Percentiles rank a stretch among this genome's conserved stretches.
phyloP scores from a whole-genome alignment of 371 early-diverging fungal genomes.

The Rhizopus arrhizus region DNA sequence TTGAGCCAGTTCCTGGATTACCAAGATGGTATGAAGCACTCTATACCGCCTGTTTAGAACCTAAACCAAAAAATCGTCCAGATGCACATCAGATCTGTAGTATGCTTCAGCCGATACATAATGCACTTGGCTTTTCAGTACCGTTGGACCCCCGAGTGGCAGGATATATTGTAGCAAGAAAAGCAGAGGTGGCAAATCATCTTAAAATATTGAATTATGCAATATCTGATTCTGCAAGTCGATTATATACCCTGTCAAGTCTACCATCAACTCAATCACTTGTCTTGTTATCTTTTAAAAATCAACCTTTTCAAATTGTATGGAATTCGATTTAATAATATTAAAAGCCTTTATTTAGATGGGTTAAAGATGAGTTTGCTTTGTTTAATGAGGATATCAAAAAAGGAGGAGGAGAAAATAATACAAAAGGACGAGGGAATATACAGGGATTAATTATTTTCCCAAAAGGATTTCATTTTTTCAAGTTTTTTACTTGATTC shows the following conservation, averaged over 20 bases:
- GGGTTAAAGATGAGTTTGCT: too few relatives aligned
- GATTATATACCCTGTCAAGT: slow-evolving; percentile 49
- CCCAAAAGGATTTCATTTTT: slow-evolving; percentile 54
- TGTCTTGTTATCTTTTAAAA: slow-evolving; percentile 36
- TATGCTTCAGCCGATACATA: slow-evolving; percentile 43
- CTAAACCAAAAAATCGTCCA: slow-evolving; percentile 45
- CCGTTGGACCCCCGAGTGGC: slow-evolving; percentile 38
- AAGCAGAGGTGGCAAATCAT: slow-evolving; percentile 47
- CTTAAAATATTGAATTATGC: slow-evolving; percentile 39
- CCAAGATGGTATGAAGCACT: slow-evolving; percentile 48
- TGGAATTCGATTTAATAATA: slow-evolving; percentile 4
- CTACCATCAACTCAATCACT: slow-evolving; percentile 34
- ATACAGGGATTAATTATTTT: slow-evolving; percentile 8
- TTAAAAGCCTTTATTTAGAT: too few relatives aligned
- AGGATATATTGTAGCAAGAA: slow-evolving; percentile 44
- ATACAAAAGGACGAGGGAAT: not conserved
- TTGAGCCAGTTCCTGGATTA: slow-evolving; percentile 42
- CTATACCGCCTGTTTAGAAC: slow-evolving; percentile 44
- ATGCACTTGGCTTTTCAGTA: slow-evolving; percentile 36
- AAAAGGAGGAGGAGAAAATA: slow-evolving; percentile 1
- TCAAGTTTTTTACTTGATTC: slow-evolving; percentile 42
- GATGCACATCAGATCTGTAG: slow-evolving; percentile 40
- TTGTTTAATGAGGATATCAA: not conserved
- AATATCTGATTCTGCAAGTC: slow-evolving; percentile 38
- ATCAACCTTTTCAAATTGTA: slow-evolving; percentile 14